phyloP scores from a whole-genome alignment of 2,329 filamentous ascomycete genomes.

The Verticillium tricorpus region DNA sequence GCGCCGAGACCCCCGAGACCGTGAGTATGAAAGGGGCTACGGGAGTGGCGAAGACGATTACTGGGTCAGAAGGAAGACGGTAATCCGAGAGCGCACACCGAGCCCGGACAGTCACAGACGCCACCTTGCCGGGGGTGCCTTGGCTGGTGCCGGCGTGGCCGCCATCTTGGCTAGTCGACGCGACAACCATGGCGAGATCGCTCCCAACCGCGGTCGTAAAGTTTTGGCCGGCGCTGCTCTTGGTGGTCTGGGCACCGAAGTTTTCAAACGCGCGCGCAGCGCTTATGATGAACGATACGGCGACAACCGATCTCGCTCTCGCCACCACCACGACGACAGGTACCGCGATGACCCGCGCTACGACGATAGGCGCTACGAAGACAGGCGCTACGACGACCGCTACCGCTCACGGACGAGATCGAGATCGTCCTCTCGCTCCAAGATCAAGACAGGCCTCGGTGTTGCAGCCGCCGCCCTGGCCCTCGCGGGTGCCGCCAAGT shows the following conservation, averaged over 20 bases:
- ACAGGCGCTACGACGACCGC: conserved; percentile 48
- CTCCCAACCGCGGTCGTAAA: conserved; percentile 51
- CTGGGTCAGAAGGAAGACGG: conserved; percentile 33
- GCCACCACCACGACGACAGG: conserved; percentile 15
- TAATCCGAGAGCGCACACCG: conserved; percentile 46
- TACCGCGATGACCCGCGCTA: neutral
- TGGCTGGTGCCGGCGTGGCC: conserved; percentile 58
- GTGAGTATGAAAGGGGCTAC: conserved; percentile 23
- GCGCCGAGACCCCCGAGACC: conserved; percentile 22
- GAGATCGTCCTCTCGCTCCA: conserved; percentile 24
- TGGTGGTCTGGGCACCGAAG: conserved; percentile 59
- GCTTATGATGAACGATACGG: conserved; percentile 52
- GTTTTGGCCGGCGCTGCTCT: conserved; percentile 58
- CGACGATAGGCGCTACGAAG: conserved; percentile 26
- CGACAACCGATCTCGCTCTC: conserved; percentile 18
- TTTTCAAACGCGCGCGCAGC: conserved; percentile 54
- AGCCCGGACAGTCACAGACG: conserved; percentile 51
- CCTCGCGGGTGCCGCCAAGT: conserved; percentile 61
- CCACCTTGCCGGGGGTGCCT: conserved; percentile 59
- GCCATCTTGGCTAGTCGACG: conserved; percentile 55
- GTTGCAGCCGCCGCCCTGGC: conserved; percentile 60
- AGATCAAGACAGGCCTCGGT: conserved; percentile 57
- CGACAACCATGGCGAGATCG: conserved; percentile 43
- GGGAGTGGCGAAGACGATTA: conserved; percentile 36
- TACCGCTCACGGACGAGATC: conserved; percentile 27